Evolutionary conservation across 83 land plant species (phyloP).

Genomic region (Picea abies): DNA sequence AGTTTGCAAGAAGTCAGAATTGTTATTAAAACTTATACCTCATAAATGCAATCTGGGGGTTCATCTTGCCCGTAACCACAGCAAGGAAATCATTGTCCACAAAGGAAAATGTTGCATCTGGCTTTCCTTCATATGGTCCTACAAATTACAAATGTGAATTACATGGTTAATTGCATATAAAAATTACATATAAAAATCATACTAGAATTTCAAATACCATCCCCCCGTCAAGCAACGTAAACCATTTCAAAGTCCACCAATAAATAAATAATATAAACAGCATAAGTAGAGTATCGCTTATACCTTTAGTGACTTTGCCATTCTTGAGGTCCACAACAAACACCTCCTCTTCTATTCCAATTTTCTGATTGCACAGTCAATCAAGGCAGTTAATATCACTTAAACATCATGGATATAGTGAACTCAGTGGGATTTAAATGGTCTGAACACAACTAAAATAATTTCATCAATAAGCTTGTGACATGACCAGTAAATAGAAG

Average conservation of each 20-base stretch:
- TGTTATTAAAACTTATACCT: slow-evolving; percentile 41
- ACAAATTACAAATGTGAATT: slow-evolving; percentile 2
- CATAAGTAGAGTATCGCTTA: not conserved
- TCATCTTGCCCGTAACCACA: slow-evolving; percentile 82
- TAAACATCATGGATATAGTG: no score
- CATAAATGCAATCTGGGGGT: slow-evolving; percentile 95
- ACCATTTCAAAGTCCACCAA: not conserved
- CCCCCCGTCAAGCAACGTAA: no score
- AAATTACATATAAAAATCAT: not conserved
- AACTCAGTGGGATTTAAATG: no score
- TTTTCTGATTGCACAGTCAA: slow-evolving; percentile 57
- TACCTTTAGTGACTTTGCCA: slow-evolving; percentile 81
- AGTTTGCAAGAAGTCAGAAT: not conserved
- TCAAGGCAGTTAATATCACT: no score
- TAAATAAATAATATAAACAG: not conserved
- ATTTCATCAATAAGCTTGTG: no score
- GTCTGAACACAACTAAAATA: no score
- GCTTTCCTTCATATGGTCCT: slow-evolving; percentile 87
- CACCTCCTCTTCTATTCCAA: slow-evolving; percentile 76
- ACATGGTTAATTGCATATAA: not conserved
- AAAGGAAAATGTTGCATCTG: slow-evolving; percentile 93
- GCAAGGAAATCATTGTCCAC: slow-evolving; percentile 81
- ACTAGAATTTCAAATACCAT: not conserved
- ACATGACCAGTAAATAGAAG: no score
- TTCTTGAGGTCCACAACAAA: slow-evolving; percentile 91